Conservation (phyloP, 1,284 basidiomycete species). For the Microbotryum silenes-acaulis region DNA sequence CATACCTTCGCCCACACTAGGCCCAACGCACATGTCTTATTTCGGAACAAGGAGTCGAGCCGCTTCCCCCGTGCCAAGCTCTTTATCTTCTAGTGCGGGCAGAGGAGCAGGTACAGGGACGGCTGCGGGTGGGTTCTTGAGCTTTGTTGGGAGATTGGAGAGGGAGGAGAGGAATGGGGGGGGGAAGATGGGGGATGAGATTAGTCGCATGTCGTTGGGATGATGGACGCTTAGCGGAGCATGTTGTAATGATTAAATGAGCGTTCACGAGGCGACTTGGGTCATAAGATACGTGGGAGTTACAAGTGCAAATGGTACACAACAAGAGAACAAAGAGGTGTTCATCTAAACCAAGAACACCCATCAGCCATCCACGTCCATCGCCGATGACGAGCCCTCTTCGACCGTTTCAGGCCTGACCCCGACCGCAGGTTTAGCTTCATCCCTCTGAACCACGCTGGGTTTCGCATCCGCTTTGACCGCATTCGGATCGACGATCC, state of each 20-base stretch:
- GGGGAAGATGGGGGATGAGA: constrained; percentile 1
- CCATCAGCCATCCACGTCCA: too few relatives aligned
- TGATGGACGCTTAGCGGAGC: not conserved
- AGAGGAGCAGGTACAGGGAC: not conserved
- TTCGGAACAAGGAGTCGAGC: not conserved
- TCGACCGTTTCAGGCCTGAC: too few relatives aligned
- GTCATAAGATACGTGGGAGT: too few relatives aligned
- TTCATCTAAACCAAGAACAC: too few relatives aligned
- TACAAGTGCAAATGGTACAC: too few relatives aligned
- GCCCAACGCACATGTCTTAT: constrained; percentile 2
- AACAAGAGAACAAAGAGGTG: too few relatives aligned
- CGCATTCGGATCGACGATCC: not conserved
- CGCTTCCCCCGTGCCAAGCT: not conserved
- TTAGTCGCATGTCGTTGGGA: constrained; percentile 10
- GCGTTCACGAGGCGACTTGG: too few relatives aligned
- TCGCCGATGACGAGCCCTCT: too few relatives aligned
- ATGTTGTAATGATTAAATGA: too few relatives aligned
- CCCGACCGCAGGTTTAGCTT: too few relatives aligned
- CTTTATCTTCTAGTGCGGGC: constrained; percentile 2
- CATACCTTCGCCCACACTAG: constrained; percentile 20
- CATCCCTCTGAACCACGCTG: too few relatives aligned
- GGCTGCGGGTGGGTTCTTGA: constrained; percentile 1
- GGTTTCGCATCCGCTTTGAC: too few relatives aligned
- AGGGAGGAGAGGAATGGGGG: constrained; percentile 1
- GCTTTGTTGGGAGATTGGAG: not conserved